Conservation (phyloP, 805 yeast species). For the Candida vartiovaarae region DNA sequence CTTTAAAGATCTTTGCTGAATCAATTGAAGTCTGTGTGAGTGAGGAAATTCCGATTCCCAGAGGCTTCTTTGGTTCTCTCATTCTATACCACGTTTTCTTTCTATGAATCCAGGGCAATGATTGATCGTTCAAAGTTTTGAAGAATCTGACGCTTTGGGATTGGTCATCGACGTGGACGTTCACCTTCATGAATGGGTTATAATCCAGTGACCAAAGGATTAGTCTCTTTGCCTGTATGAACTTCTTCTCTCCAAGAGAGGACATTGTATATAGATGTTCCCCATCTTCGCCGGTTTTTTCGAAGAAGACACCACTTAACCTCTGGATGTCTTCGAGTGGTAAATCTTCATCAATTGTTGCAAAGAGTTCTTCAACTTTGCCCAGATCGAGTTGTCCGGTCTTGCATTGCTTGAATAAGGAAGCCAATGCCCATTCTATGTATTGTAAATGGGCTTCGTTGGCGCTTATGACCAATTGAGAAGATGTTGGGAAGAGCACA, state of each 20-base stretch:
- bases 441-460: conserved; percentile 19
- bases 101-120: conserved; percentile 23
- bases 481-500: conserved; percentile 13
- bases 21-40: conserved; percentile 2
- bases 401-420: conserved; percentile 10
- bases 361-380: conserved; percentile 7
- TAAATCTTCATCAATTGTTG: conserved; percentile 3
- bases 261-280: conserved; percentile 10
- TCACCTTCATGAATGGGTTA: conserved; percentile 16
- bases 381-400: conserved; percentile 12
- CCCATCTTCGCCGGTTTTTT: conserved; percentile 4
- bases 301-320: conserved; percentile 18
- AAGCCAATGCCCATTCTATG: conserved; percentile 18
- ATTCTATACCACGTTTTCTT: conserved; percentile 16
- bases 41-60: too few relatives aligned
- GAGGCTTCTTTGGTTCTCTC: conserved; percentile 11
- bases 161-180: conserved; percentile 7
- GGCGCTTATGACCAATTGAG: conserved; percentile 18
- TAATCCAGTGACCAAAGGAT: conserved; percentile 22
- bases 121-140: conserved; percentile 8
- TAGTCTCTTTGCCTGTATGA: conserved; percentile 18
- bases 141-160: conserved; percentile 4
- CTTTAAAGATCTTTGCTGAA: conserved; percentile 6
- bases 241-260: conserved; percentile 14
- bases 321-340: conserved; percentile 21